Percentiles rank a stretch among this genome's conserved stretches.
Evolutionary conservation across 169 alveolate species (phyloP).

Genomic region (Plasmodium ovale): DNA sequence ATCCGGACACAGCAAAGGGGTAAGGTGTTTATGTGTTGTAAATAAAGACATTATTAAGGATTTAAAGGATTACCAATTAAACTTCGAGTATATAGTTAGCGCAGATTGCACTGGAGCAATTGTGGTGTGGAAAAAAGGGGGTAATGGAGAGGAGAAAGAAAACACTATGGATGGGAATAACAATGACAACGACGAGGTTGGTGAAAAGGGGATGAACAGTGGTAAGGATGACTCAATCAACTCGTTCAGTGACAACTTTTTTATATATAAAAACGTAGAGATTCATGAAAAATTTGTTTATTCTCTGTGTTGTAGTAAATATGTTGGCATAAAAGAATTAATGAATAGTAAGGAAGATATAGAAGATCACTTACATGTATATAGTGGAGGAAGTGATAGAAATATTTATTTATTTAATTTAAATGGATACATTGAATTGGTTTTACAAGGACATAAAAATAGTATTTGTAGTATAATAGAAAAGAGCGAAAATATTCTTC

Average conservation of each 20-base stretch:
- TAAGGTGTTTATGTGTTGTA: constrained; percentile 45
- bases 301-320: constrained; percentile 42
- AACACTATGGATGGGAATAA: not conserved
- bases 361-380: constrained; percentile 45
- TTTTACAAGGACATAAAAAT: constrained; percentile 61
- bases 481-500: constrained; percentile 32
- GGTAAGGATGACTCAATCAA: not conserved
- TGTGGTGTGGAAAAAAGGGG: constrained; percentile 37
- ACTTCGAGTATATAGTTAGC: constrained; percentile 44
- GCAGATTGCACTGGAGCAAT: constrained; percentile 52
- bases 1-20: constrained; percentile 47
- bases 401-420: constrained; percentile 27
- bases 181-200: too few relatives aligned
- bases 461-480: constrained; percentile 61
- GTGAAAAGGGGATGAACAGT: too few relatives aligned
- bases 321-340: constrained; percentile 52
- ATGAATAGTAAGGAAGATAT: not conserved
- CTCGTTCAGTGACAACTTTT: constrained; percentile 7
- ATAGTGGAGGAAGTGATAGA: constrained; percentile 62
- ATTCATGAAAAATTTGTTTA: constrained; percentile 59
- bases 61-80: constrained; percentile 1
- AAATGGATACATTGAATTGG: constrained; percentile 52
- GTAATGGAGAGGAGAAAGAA: not conserved
- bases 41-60: constrained; percentile 10
- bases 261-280: constrained; percentile 48